Evolutionary conservation across 1,139 yeast genomes (phyloP), one percentile per base, ranked within the genome.

Genomic region (Debaryomyces singareniensis): DNA sequence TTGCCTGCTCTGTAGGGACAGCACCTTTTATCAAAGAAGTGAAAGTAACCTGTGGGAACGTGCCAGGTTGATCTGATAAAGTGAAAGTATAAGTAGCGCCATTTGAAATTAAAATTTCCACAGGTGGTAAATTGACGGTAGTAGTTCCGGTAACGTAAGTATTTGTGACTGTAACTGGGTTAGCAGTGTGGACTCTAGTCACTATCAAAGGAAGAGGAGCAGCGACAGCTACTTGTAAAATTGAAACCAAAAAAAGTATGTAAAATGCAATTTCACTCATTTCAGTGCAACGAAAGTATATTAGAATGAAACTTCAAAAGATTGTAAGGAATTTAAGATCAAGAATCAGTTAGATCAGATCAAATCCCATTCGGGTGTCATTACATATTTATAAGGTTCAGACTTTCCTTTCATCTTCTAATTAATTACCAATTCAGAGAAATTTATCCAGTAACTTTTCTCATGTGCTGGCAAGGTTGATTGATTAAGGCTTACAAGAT

Each of bases 171-270:
- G 81, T 75, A 16, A 75, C 75, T 2, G 75, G 57, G 1, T 58
- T 65, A n/a, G 85, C 86, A 16, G 84, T 77, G 45, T 75, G 80
- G 27, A 61, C 56, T 46, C 82, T 66, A 7, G 87, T 79, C 33
- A 79, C 62, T 15, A 75, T 44, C 25, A 51, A 57, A 20, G 58
- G 68, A 21, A 53, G 39, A 4, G 72, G 71, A 14, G 58, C 53
- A 7, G 68, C 61, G 5, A 39, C 14, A 6, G 49, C 49, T 16
- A 50, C 30, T 25, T 52, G 52, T 4, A 50, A 16, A 4, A 46
- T 26, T 24, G 43, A 38, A 35, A 48, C 37, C 27, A 52, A 43
- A 34, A 47, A 42, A 32, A 50, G 32, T 30, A 47, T 40, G 28
- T 27, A 13, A 7, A 18, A 18, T n/a, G n/a, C 21, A 18, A 18